Evolutionary conservation across 805 yeast species (phyloP), one percentile per base, ranked within the genome.

Genomic region (Candida incommunis): DNA sequence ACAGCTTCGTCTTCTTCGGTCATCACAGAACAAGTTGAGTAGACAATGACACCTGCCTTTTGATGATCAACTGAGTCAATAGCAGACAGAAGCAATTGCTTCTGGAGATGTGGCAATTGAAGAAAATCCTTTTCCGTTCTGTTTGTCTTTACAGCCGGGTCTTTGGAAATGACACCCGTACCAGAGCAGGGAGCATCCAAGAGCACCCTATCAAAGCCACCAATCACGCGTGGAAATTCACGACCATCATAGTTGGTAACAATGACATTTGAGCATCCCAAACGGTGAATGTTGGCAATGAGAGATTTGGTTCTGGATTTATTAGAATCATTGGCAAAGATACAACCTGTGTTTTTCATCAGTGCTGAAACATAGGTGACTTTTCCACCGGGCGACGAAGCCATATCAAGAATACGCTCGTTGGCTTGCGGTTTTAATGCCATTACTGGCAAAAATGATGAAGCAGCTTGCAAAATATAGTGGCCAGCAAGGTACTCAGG

Each of bases 171-270:
- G 54, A 92, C 98, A 67, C 99, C 99, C 2, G 98, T 90, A 69
- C 99, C 99, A 4, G 98, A 87, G 68, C 99, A 92, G 53, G 99
- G 99, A 26, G 99, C 98, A 72, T 92, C 99, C 54, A 92, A 71
- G 51, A 92, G 68, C 34, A 92, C 79, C 65, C 98, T 78, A 63
- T 92, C 97, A 56, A 92, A 92, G 0, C 99, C 99, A 54, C 98
- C 98, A 61, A 92, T 86, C 29, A 92, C 96, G 63, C 86, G 86
- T 43, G 98, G 97, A 62, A 92, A 92, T 65, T 90, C 96, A 65
- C 97, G 79, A 35, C 97, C 99, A 67, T 92, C 99, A 63, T 92
- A 88, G 65, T 92, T 83, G 67, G 96, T 88, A 26, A 92, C 97
- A 60, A 92, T 82, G 41, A 97, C 87, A 67, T 92, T 92, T 42